A percentile compares a stretch with the other conserved stretches of the same genome.
phyloP scores from a whole-genome alignment of 169 alveolate species.

The Eimeria maxima region DNA sequence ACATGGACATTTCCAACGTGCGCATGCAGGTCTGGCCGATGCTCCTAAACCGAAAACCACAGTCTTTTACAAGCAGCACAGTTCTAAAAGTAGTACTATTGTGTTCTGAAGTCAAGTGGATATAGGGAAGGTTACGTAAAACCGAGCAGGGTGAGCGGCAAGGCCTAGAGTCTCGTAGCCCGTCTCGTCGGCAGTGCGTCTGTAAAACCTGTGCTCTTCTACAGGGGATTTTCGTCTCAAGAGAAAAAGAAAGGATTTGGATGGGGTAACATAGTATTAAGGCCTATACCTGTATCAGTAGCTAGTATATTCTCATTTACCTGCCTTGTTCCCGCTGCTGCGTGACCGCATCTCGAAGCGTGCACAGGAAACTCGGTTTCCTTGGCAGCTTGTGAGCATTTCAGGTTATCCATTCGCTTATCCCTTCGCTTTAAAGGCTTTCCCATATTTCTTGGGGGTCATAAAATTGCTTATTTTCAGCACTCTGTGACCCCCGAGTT shows the following conservation, averaged over 20 bases:
- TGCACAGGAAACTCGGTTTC: not conserved
- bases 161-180: not conserved
- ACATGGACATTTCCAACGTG: no score
- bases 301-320: not conserved
- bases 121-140: not conserved
- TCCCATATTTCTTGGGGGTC: not conserved
- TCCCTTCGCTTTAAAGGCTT: not conserved
- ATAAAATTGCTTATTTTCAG: not conserved
- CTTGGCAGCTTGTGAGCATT: not conserved
- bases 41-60: no score
- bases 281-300: not conserved
- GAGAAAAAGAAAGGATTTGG: not conserved
- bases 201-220: not conserved
- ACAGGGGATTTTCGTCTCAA: not conserved
- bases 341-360: not conserved
- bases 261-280: not conserved
- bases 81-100: not conserved
- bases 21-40: no score
- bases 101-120: not conserved
- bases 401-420: not conserved
- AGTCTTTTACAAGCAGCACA: not conserved
- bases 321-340: not conserved
- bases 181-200: not conserved
- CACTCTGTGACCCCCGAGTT: not conserved
- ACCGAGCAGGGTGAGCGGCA: not conserved